Evolutionary conservation across 441 rosid species (phyloP).

Genomic region (Pelargonium myrrhifolium): DNA sequence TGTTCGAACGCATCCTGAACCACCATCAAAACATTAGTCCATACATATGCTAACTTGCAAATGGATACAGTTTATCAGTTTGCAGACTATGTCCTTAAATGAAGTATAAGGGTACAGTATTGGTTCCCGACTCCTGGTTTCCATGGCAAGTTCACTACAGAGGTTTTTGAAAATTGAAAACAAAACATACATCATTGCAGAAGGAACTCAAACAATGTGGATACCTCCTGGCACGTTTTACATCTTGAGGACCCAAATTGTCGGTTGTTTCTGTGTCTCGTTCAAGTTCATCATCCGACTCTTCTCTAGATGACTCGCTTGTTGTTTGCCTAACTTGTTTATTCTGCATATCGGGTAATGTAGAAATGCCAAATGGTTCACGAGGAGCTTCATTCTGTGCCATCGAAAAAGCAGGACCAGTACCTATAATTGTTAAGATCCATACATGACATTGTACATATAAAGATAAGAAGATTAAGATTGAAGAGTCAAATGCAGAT

Average conservation of each 20-base stretch:
- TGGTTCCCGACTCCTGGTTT: too few relatives aligned
- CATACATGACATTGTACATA: background rate
- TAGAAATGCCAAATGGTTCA: background rate
- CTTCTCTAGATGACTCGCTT: background rate
- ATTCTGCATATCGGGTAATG: background rate
- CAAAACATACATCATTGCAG: background rate
- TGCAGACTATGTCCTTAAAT: too few relatives aligned
- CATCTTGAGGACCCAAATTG: conserved; percentile 7
- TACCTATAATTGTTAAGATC: background rate
- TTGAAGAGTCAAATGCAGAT: background rate
- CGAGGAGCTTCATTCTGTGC: background rate
- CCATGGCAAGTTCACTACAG: too few relatives aligned
- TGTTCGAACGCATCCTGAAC: conserved; percentile 3
- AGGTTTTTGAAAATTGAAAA: too few relatives aligned
- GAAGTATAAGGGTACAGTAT: too few relatives aligned
- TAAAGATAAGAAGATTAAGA: background rate
- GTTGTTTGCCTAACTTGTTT: conserved; percentile 4
- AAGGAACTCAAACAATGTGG: background rate
- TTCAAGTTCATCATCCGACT: background rate
- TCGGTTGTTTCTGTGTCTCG: conserved; percentile 3
- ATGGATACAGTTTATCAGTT: background rate
- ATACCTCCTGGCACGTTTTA: background rate
- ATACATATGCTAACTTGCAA: background rate
- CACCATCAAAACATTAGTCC: background rate
- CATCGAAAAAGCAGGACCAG: conserved; percentile 4